A percentile compares a stretch with the other conserved stretches of the same genome.
Conservation (phyloP, 371 early-diverging fungal species). For the Entomophthora muscae region DNA sequence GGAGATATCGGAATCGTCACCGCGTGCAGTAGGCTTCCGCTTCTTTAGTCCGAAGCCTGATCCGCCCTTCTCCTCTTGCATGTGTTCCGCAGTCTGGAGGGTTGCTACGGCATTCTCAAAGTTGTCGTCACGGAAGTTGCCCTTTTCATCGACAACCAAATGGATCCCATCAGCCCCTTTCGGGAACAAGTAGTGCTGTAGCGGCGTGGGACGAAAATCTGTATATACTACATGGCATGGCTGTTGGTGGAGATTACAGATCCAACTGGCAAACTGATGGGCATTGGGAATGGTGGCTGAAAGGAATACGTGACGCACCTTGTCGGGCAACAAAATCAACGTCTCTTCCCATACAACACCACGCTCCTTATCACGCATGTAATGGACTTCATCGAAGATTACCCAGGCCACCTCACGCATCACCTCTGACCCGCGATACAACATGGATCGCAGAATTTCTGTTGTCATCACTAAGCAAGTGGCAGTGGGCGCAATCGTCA, state of each 20-base stretch:
- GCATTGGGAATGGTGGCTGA: conserved; percentile 99
- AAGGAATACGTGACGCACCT: conserved; percentile 91
- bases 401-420: conserved; percentile 99
- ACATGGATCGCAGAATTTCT: conserved; percentile 98
- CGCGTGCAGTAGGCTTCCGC: conserved; percentile 3
- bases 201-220: conserved; percentile 96
- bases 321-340: conserved; percentile 89
- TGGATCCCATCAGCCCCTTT: conserved; percentile 85
- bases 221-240: conserved; percentile 99
- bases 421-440: conserved; percentile 96
- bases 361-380: conserved; percentile 90
- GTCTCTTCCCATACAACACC: conserved; percentile 99
- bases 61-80: conserved; percentile 5
- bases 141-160: conserved; percentile 91
- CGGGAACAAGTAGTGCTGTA: conserved; percentile 96
- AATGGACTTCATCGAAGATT: conserved; percentile 99
- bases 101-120: conserved; percentile 76
- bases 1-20: conserved; percentile 60
- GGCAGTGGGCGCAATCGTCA: conserved; percentile 95
- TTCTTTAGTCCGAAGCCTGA: conserved; percentile 6
- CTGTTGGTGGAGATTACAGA: conserved; percentile 87
- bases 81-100: conserved; percentile 23
- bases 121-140: conserved; percentile 84
- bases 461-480: conserved; percentile 99
- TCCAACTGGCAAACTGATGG: conserved; percentile 99